Evolutionary conservation across 192 early-diverging fungal genomes (phyloP), one percentile per base, ranked within the genome.

Genomic region (Powellomyces hirtus): DNA sequence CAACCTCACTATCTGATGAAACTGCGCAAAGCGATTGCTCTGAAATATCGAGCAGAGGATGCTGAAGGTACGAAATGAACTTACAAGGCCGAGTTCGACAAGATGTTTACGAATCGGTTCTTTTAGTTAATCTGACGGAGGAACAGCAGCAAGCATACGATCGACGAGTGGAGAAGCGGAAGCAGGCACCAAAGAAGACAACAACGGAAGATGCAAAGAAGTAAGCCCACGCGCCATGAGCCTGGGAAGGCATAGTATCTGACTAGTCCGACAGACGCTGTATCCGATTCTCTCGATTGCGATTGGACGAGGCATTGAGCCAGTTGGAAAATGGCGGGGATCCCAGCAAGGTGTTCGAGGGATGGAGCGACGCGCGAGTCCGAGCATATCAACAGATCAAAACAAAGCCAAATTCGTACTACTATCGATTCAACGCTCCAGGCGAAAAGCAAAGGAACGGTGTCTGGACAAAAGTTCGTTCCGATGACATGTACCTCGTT

Each of bases 381-480:
- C 88, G 88, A 66, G 96, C 96, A 2, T 98, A 94, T 71, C 87
- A 93, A 70, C 89, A 89, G 67, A 98, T 98, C 75, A 89, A 94
- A 57, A 90, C 87, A 53, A 96, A 95, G 55, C 96, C 96, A 42
- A 98, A 98, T 79, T 93, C 92, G 22, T 98, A 98, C 69, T 98
- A 98, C 74, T 98, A 98, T 73, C 89, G 94, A 18, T 98, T 98
- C 77, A 98, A 98, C 74, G 94, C 93, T 1, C 95, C 95, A 0
- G 94, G 94, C 31, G 94, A 98, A 75, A 92, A 91, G 65, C 95
- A 98, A 68, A 83, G 88, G 49, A 94, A 93, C 55, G 95, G 95
- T 5, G 86, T 84, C 67, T 97, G 95, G 95, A 91, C 90, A 16
- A 76, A 82, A 62, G 85, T 86, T n/a, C n/a, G n/a, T n/a, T n/a